A percentile compares a stretch with the other conserved stretches of the same genome.
Conservation (phyloP, 495 filamentous ascomycete genomes). For the Lineolata rhizophorae region DNA sequence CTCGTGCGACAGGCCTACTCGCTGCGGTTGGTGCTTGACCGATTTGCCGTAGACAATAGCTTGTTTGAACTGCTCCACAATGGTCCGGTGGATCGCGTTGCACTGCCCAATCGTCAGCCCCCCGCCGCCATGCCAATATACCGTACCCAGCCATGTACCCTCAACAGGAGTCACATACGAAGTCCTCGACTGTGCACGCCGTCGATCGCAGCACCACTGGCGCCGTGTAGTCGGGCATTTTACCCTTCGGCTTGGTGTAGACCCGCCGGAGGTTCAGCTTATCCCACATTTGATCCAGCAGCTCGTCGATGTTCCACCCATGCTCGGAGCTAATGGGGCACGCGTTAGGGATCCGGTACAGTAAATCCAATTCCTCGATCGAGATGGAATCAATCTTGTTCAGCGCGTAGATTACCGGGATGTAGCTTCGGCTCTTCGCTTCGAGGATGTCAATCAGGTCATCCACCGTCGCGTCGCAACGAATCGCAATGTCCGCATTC, state of each 20-base stretch:
- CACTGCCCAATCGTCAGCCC: conserved; percentile 41
- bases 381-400: conserved; percentile 98
- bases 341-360: conserved; percentile 92
- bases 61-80: conserved; percentile 85
- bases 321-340: conserved; percentile 94
- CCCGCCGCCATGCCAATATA: too few relatives aligned
- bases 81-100: conserved; percentile 87
- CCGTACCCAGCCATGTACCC: too few relatives aligned
- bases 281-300: conserved; percentile 96
- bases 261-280: conserved; percentile 77
- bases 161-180: conserved; percentile 38
- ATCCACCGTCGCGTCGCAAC: conserved; percentile 80
- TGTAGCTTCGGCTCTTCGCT: conserved; percentile 86
- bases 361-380: conserved; percentile 86
- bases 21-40: conserved; percentile 95
- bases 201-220: conserved; percentile 73
- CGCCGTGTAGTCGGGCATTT: conserved; percentile 73
- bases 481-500: conserved; percentile 93
- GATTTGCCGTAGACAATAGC: conserved; percentile 94
- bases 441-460: conserved; percentile 93
- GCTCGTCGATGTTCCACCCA: conserved; percentile 95
- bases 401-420: conserved; percentile 91
- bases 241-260: conserved; percentile 97
- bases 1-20: conserved; percentile 80
- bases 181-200: conserved; percentile 84